A percentile compares a stretch with the other conserved stretches of the same genome.
Evolutionary conservation across 1,284 basidiomycete species (phyloP).

Genomic region (Austroboletus niveus): DNA sequence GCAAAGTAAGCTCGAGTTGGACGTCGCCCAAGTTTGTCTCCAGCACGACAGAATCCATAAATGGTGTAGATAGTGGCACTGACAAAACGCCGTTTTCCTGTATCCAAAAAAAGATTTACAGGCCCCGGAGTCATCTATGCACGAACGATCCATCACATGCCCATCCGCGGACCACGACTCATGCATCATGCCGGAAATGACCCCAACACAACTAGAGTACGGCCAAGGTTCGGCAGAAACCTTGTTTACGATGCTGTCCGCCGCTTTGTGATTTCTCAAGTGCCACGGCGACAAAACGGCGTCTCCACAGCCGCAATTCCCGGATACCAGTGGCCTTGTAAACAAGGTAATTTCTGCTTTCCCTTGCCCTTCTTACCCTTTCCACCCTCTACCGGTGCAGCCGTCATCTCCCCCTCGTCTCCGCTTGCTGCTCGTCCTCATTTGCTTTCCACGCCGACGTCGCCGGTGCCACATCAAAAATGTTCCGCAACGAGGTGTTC

Average conservation of each 20-base stretch:
- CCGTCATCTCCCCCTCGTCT: background rate
- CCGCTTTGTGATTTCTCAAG: no score
- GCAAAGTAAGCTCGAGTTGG: conserved; percentile 87
- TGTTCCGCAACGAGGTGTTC: conserved; percentile 68
- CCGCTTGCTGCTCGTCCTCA: background rate
- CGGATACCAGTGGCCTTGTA: no score
- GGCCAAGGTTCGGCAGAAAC: no score
- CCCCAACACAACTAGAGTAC: conserved; percentile 35
- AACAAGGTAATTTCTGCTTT: conserved; percentile 55
- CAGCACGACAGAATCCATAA: conserved; percentile 65
- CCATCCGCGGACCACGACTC: background rate
- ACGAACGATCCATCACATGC: background rate
- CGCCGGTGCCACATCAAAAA: conserved; percentile 52
- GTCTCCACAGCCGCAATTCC: no score
- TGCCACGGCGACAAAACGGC: no score
- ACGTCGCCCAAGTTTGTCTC: conserved; percentile 89
- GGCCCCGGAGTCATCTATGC: no score
- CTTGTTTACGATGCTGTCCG: no score
- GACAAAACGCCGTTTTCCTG: no score
- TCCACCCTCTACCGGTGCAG: conserved; percentile 16
- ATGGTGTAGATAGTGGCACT: background rate
- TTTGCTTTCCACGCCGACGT: conserved; percentile 49
- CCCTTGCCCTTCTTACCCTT: conserved; percentile 76
- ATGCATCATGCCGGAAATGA: conserved; percentile 52
- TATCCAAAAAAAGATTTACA: no score